Base-by-base conservation (phyloP, 495 filamentous ascomycete genomes). In the Trichoderma virens region DNA sequence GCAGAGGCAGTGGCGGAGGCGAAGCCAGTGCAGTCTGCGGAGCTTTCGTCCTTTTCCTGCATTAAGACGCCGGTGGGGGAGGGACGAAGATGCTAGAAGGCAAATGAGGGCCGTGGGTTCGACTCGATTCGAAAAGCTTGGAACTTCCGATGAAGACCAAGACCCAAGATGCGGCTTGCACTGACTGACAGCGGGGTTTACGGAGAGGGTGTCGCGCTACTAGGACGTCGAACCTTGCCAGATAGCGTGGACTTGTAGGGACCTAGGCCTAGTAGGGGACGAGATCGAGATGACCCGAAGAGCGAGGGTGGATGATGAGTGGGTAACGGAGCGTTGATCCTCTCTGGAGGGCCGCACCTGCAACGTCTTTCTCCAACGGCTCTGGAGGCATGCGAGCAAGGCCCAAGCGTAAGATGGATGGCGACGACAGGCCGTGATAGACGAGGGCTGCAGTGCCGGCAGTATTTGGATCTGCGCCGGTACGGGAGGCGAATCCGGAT, bases 301-400 rank as follows among this genome's bases (percentile, higher is more conserved):
- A 56, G 51, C 51, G 51, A 56, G 51, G 51, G 51, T 56, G 51
- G 51, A 56, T 56, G 51, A 30, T 30, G 11, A 16, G 51, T 56
- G 51, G 51, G 25, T 56, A 28, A 11, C 9, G 51, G 27, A n/a
- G 16, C 51, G 51, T 56, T 30, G 51, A 56, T n/a, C 51, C 51
- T 56, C 43, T 28, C 18, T 56, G 51, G 27, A 27, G 18, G 30
- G 51, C 51, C 51, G 27, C 51, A 30, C 51, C 51, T 56, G 11
- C 16, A 56, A 27, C 25, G 51, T 51, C 20, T 25, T 25, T 20
- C n/a, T n/a, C n/a, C 20, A 20, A 30, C 51, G 51, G 23, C 25
- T 30, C 9, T 30, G 27, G 27, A 56, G 51, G 51, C 51, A 56
- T 56, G 16, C 51, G 51, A 16, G 11, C 25, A 30, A n/a, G 18